A percentile compares a stretch with the other conserved stretches of the same genome.
These are phyloP conservation scores for Xylaria sp. DNA, from an alignment of 2,329 filamentous ascomycete species.

Conservation along the genomic window DNA sequence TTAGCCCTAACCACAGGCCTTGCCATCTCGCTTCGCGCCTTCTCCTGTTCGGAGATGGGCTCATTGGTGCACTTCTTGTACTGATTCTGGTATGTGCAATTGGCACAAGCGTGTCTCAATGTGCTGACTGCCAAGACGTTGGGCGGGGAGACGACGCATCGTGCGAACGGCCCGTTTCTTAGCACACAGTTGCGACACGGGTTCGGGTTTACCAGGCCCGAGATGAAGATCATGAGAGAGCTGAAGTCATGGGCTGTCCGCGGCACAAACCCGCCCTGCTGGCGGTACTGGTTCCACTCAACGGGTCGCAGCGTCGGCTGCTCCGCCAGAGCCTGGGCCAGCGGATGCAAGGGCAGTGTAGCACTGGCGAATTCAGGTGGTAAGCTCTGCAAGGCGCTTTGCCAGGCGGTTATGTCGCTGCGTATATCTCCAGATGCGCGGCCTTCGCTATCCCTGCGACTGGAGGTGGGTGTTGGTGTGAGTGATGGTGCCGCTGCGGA, in stretches of 20 bases:
- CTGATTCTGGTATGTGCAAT: conserved; percentile 49
- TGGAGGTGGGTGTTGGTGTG: conserved; percentile 11
- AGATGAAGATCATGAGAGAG: conserved; percentile 49
- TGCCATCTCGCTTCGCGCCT: conserved; percentile 34
- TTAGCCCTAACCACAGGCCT: conserved; percentile 32
- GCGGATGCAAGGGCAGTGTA: conserved; percentile 37
- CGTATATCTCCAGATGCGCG: conserved; percentile 23
- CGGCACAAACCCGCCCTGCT: conserved; percentile 45
- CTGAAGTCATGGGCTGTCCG: conserved; percentile 45
- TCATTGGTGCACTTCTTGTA: conserved; percentile 48
- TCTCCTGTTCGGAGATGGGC: conserved; percentile 44
- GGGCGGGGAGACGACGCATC: conserved; percentile 45
- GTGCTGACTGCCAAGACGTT: conserved; percentile 41
- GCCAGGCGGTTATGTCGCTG: conserved; percentile 45
- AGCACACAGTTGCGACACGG: conserved; percentile 47
- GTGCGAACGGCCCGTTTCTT: conserved; percentile 46
- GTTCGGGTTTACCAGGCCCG: conserved; percentile 47
- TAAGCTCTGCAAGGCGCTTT: conserved; percentile 40
- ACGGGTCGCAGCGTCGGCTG: conserved; percentile 44
- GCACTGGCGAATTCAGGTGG: conserved; percentile 40
- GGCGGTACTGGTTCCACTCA: conserved; percentile 48
- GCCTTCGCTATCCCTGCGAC: conserved; percentile 17
- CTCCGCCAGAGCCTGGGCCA: conserved; percentile 41
- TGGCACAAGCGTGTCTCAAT: conserved; percentile 47
- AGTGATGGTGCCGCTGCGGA: conserved; percentile 7